A percentile compares a stretch with the other conserved stretches of the same genome.
These are phyloP conservation scores for Trametes maxima DNA, from an alignment of 768 basidiomycete species.

Conservation along the genomic window DNA sequence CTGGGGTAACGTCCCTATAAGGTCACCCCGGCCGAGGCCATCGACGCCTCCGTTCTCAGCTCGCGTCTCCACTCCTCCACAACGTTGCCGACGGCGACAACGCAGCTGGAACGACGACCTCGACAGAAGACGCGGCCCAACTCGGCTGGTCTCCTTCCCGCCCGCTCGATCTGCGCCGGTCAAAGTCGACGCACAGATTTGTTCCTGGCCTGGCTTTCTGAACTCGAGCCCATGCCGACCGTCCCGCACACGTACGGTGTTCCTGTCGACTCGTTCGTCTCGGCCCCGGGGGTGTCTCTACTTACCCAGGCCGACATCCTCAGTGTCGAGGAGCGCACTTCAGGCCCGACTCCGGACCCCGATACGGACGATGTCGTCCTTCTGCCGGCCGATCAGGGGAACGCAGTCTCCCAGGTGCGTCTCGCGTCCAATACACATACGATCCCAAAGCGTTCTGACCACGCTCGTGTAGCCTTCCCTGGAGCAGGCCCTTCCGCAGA, in stretches of 20 bases:
- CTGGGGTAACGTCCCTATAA: constrained; percentile 11
- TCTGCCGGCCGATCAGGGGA: constrained; percentile 26
- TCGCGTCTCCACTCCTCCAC: neutral
- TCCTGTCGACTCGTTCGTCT: constrained; percentile 4
- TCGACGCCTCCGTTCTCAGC: constrained; percentile 5
- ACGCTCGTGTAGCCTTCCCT: neutral
- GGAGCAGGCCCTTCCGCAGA: neutral
- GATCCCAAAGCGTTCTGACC: neutral
- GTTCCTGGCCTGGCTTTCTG: neutral
- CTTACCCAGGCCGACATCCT: constrained; percentile 2
- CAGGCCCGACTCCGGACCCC: constrained; percentile 33
- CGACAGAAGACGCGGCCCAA: neutral
- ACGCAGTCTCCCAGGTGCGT: constrained; percentile 28
- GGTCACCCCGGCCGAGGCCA: neutral
- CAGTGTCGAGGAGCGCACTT: constrained; percentile 2
- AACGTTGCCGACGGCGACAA: neutral
- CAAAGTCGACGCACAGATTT: neutral
- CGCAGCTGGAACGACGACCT: neutral
- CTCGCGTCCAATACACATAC: neutral
- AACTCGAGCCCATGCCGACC: constrained; percentile 27
- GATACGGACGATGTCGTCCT: constrained; percentile 32
- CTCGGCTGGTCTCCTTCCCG: neutral
- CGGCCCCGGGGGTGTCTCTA: neutral
- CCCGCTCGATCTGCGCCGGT: neutral
- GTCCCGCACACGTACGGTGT: constrained; percentile 26